These are phyloP conservation scores for Simplicillium sp. DNA, from an alignment of 2,329 filamentous ascomycete genomes.

Conservation along the genomic window DNA sequence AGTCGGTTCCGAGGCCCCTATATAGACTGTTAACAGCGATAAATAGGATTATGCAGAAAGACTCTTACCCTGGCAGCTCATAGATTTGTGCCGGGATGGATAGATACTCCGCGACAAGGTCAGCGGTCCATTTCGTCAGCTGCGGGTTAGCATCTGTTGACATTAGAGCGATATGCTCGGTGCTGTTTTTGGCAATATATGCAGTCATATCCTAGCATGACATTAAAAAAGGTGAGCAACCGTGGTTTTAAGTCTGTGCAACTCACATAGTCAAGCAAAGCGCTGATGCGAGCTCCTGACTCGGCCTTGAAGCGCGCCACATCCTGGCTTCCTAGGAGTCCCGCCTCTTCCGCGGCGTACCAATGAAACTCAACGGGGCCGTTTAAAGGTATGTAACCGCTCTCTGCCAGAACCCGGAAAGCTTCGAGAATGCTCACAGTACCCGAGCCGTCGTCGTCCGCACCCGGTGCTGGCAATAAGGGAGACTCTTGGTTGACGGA, in stretches of 20 bases:
- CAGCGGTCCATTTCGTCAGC: slow-evolving; percentile 24
- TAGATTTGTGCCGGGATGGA: slow-evolving; percentile 24
- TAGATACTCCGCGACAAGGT: slow-evolving; percentile 24
- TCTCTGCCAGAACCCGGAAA: slow-evolving; percentile 52
- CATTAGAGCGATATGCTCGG: slow-evolving; percentile 28
- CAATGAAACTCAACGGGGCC: slow-evolving; percentile 63
- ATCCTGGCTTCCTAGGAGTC: slow-evolving; percentile 53
- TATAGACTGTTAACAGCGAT: background rate
- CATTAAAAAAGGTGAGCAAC: no score
- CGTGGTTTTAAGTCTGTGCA: slow-evolving; percentile 1
- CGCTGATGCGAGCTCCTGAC: slow-evolving; percentile 52
- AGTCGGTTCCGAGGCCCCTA: slow-evolving; percentile 27
- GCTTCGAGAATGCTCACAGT: slow-evolving; percentile 68
- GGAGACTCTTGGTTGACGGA: slow-evolving; percentile 66
- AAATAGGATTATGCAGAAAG: background rate
- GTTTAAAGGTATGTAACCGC: slow-evolving; percentile 19
- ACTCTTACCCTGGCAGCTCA: slow-evolving; percentile 16
- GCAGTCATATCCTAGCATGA: slow-evolving; percentile 26
- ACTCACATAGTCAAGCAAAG: slow-evolving; percentile 55
- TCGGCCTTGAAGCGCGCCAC: slow-evolving; percentile 60
- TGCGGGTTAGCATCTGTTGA: slow-evolving; percentile 24
- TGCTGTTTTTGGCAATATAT: slow-evolving; percentile 24
- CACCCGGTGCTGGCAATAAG: slow-evolving; percentile 59
- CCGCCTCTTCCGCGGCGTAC: slow-evolving; percentile 73
- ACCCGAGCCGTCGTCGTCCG: slow-evolving; percentile 64